phyloP scores from a whole-genome alignment of 768 basidiomycete species.

The Dioszegia hungarica region DNA sequence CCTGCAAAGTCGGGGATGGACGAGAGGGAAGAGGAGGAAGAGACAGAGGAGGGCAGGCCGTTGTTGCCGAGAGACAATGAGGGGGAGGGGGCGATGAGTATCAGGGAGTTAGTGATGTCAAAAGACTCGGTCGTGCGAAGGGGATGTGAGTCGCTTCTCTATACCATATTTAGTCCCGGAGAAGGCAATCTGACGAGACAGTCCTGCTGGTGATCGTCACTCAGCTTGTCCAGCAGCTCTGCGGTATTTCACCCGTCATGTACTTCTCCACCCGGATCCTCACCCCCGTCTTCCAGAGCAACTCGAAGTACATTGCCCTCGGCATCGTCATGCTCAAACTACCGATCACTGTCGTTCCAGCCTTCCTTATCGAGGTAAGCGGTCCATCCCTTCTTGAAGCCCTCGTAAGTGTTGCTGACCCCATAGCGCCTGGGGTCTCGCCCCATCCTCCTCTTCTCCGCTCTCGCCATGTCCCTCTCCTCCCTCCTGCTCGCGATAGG shows the following conservation, averaged over 20 bases:
- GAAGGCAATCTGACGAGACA: neutral
- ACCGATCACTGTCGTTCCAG: conserved; percentile 64
- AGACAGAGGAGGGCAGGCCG: conserved; percentile 12
- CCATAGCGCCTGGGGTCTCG: conserved; percentile 66
- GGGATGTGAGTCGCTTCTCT: conserved; percentile 19
- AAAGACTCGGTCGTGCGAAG: conserved; percentile 18
- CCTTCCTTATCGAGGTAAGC: conserved; percentile 73
- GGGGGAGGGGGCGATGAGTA: conserved; percentile 15
- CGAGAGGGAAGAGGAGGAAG: neutral
- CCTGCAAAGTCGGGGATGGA: neutral
- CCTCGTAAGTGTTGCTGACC: neutral
- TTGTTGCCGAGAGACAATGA: conserved; percentile 8
- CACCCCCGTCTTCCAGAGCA: conserved; percentile 66
- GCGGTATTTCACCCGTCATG: conserved; percentile 58
- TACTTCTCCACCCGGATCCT: conserved; percentile 90
- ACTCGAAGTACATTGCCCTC: conserved; percentile 72
- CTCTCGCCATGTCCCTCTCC: conserved; percentile 63
- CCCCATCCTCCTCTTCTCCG: conserved; percentile 65
- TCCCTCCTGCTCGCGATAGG: conserved; percentile 59
- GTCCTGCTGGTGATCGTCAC: conserved; percentile 36
- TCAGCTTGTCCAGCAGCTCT: conserved; percentile 37
- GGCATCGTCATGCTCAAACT: conserved; percentile 74
- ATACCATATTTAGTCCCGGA: neutral
- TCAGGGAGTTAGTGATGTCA: conserved; percentile 21
- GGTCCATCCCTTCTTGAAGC: neutral